These are phyloP conservation scores for Ascosphaera apis DNA, from an alignment of 2,329 filamentous ascomycete species.

Conservation along the genomic window DNA sequence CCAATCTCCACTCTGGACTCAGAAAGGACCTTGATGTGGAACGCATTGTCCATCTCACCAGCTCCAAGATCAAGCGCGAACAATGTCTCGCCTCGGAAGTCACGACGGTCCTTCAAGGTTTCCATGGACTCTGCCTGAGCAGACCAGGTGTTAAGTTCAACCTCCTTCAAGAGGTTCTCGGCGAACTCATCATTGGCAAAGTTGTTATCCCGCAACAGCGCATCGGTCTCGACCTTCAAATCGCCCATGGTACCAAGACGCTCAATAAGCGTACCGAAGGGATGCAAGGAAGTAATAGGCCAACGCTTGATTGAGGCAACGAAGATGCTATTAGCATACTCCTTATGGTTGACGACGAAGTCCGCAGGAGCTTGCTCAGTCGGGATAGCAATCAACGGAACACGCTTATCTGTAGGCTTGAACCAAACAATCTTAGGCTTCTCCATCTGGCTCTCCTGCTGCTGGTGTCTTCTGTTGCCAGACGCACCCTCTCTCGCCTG, in stretches of 20 bases:
- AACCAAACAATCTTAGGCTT: conserved; percentile 99
- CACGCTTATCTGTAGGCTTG: conserved; percentile 97
- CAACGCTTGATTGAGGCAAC: conserved; percentile 98
- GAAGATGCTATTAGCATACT: conserved; percentile 94
- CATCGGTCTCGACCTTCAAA: conserved; percentile 91
- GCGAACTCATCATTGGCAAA: conserved; percentile 95
- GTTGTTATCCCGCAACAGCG: conserved; percentile 92
- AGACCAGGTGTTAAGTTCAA: conserved; percentile 81
- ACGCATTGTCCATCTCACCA: conserved; percentile 71
- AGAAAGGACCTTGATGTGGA: conserved; percentile 65
- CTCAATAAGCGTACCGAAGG: conserved; percentile 91
- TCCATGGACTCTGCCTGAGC: conserved; percentile 62
- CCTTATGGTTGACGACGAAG: conserved; percentile 95
- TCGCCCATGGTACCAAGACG: conserved; percentile 95
- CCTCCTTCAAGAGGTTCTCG: conserved; percentile 80
- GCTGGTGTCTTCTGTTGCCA: conserved; percentile 32
- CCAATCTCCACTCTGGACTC: conserved; percentile 85
- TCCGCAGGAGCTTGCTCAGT: conserved; percentile 94
- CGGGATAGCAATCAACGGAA: conserved; percentile 90
- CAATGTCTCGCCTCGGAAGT: conserved; percentile 68
- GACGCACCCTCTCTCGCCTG: conserved; percentile 64
- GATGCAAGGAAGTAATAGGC: conserved; percentile 98
- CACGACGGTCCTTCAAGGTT: conserved; percentile 49
- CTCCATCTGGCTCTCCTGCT: conserved; percentile 69
- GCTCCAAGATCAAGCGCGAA: conserved; percentile 87